Percentiles rank a stretch among this genome's conserved stretches.
These are phyloP conservation scores for Aspergillus sclerotiicarbonarius DNA, from an alignment of 495 filamentous ascomycete genomes.

Conservation along the genomic window DNA sequence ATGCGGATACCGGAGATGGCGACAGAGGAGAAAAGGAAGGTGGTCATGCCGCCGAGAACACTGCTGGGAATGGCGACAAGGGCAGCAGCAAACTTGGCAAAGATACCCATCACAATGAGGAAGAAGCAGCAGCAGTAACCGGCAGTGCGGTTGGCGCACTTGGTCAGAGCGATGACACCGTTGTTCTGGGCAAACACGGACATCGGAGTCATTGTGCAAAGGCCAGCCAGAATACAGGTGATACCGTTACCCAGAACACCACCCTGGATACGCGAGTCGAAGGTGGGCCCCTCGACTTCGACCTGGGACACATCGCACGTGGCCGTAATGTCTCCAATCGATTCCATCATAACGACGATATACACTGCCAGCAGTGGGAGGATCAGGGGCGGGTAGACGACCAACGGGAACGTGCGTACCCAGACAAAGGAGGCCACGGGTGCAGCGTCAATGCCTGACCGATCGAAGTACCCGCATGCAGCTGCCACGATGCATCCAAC, in stretches of 20 bases:
- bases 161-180: constrained; percentile 84
- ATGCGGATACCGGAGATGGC: constrained; percentile 86
- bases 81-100: constrained; percentile 89
- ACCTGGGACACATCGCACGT: constrained; percentile 77
- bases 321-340: constrained; percentile 67
- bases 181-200: constrained; percentile 86
- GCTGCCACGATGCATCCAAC: constrained; percentile 86
- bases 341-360: constrained; percentile 84
- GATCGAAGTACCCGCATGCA: constrained; percentile 80
- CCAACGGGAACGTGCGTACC: constrained; percentile 82
- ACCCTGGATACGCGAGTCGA: constrained; percentile 89
- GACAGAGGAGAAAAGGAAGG: constrained; percentile 83
- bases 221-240: constrained; percentile 74
- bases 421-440: constrained; percentile 85
- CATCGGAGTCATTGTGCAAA: constrained; percentile 85
- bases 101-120: constrained; percentile 83
- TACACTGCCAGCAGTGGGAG: constrained; percentile 83
- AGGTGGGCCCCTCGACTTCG: constrained; percentile 73
- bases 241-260: constrained; percentile 76
- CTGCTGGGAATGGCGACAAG: constrained; percentile 77
- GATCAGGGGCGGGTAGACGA: constrained; percentile 79
- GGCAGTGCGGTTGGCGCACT: constrained; percentile 84
- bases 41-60: constrained; percentile 90
- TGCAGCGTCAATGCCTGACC: constrained; percentile 61
- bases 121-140: constrained; percentile 78